phyloP scores from a whole-genome alignment of 2,329 filamentous ascomycete genomes.

The Helotiales sp. region DNA sequence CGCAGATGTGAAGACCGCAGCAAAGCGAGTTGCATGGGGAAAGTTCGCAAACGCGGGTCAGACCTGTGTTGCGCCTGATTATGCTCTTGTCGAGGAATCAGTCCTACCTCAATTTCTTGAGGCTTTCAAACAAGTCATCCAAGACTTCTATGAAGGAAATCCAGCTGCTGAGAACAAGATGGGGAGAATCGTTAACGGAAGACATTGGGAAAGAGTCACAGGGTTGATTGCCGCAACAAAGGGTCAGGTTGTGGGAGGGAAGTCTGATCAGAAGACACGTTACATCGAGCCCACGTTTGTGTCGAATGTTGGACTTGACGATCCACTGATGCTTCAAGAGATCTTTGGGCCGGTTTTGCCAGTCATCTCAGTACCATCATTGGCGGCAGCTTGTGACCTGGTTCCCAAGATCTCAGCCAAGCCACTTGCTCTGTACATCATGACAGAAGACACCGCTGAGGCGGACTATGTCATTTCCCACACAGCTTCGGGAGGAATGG shows the following conservation, averaged over 20 bases:
- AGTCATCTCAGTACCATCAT: not conserved
- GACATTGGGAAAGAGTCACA: not conserved
- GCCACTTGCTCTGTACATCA: not conserved
- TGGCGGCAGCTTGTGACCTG: not conserved
- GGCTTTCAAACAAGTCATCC: not conserved
- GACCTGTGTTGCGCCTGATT: slow-evolving; percentile 3
- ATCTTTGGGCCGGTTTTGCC: slow-evolving; percentile 4
- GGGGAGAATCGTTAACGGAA: slow-evolving; percentile 1
- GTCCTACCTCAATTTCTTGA: slow-evolving; percentile 6
- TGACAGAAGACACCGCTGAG: not conserved
- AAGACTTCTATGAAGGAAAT: not conserved
- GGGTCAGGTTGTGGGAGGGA: not conserved
- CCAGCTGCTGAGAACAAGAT: not conserved
- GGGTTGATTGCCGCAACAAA: not conserved
- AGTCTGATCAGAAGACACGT: not conserved
- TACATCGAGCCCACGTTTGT: slow-evolving; percentile 1
- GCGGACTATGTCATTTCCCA: not conserved
- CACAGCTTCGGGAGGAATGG: not conserved
- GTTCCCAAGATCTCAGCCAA: not conserved
- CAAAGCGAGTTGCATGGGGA: slow-evolving; percentile 6
- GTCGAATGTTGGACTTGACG: not conserved
- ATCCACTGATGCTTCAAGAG: not conserved
- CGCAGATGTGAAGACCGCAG: slow-evolving; percentile 4
- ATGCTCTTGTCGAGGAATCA: slow-evolving; percentile 4
- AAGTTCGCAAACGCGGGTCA: slow-evolving; percentile 9